These are phyloP conservation scores for rapeseed (Brassica napus) DNA, from an alignment of 345 rosid species.

Conservation along the genomic window DNA sequence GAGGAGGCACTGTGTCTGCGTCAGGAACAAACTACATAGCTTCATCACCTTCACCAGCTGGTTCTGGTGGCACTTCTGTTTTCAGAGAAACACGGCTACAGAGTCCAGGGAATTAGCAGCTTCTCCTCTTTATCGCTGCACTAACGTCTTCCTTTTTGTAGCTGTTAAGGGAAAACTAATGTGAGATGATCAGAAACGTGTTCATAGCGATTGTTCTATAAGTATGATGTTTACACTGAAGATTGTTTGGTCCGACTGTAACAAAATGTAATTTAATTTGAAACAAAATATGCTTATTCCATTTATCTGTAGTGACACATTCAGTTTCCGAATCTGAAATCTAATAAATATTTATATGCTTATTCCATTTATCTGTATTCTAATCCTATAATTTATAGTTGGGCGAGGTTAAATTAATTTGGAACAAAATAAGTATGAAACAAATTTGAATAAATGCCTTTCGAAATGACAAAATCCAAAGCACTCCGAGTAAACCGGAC, in stretches of 20 bases:
- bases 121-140: background rate
- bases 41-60: constrained; percentile 93
- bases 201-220: constrained; percentile 26
- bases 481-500: background rate
- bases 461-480: background rate
- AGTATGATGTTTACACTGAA: background rate
- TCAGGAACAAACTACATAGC: constrained; percentile 80
- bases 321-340: too few relatives aligned
- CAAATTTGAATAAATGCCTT: background rate
- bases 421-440: too few relatives aligned
- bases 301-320: too few relatives aligned
- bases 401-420: background rate
- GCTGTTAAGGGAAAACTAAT: background rate
- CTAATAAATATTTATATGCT: too few relatives aligned
- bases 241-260: background rate
- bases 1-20: constrained; percentile 53
- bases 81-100: constrained; percentile 74
- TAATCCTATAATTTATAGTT: background rate
- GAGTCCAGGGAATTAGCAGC: constrained; percentile 71
- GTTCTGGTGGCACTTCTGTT: constrained; percentile 87
- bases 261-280: too few relatives aligned
- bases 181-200: constrained; percentile 10
- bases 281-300: too few relatives aligned
- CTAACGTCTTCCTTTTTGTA: constrained; percentile 4
- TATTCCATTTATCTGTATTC: background rate